Evolutionary conservation across 164 flowering plant genomes (phyloP), one percentile per base, ranked within the genome.

Genomic region (Dillenia turbinata): DNA sequence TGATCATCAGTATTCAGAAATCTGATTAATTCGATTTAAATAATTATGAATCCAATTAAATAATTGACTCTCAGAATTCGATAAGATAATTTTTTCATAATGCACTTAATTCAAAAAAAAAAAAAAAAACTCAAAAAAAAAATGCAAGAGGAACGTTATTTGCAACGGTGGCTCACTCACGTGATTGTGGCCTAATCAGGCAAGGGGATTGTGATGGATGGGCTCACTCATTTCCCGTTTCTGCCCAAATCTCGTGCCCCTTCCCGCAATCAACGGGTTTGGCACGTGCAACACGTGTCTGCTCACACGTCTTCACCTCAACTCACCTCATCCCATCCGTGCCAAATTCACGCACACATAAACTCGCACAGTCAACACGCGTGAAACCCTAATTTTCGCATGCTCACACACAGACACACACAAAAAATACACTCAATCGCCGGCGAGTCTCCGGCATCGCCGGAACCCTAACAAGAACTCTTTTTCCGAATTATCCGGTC

Each of bases 271-370:
- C 58, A 52, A 49, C 64, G 43, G 54, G 3, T 5, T 19, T 50
- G 64, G 62, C 71, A 76, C 71, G 74, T 58, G 72, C 56, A 5
- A 64, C 63, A 69, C 79, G 77, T 73, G 76, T 76, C 68, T 9
- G 22, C 53, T 24, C 57, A 64, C 72, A 59, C 67, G 53, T 58
- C 16, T 55, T 58, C 59, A 16, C 12, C 52, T 54, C 59, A 16
- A 9, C 52, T 54, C 69, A 65, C 65, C 26, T 61, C 54, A 53
- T 66, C 54, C 54, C 68, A 57, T 67, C 26, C 78, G 78, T 74
- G 78, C 68, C 68, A 65, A 54, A 16, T 53, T 54, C 63, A 63
- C 74, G 60, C 44, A 62, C 33, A 67, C 74, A 14, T 67, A 52
- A 54, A 57, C 79, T 69, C 74, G 76, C 65, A 52, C 57, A 44